phyloP scores from a whole-genome alignment of 257 asterid species.

The Nemophila menziesii region DNA sequence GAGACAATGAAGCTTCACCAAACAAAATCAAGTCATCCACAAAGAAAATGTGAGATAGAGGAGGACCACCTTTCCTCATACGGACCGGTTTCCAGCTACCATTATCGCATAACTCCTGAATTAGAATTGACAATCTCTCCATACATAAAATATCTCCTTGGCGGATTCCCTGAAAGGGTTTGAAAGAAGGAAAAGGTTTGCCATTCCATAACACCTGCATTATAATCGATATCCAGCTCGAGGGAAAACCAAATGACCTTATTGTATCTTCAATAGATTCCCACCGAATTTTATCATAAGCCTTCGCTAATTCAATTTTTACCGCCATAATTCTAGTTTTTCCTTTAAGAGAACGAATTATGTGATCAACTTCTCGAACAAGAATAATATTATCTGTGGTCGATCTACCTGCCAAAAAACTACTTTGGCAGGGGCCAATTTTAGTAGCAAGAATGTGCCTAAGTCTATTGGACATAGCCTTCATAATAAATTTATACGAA shows the following conservation, averaged over 20 bases:
- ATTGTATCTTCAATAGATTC: background rate
- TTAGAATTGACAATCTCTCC: background rate
- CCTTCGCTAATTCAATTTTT: background rate
- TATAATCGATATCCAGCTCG: background rate
- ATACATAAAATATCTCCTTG: background rate
- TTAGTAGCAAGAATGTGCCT: background rate
- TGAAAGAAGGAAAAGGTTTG: background rate
- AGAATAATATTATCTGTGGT: background rate
- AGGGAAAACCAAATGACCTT: background rate
- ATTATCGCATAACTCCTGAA: background rate
- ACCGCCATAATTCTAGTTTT: background rate
- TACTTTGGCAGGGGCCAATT: background rate
- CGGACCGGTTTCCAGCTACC: background rate
- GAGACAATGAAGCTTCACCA: no score
- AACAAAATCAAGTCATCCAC: no score
- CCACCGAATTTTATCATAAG: background rate
- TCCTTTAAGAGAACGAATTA: background rate
- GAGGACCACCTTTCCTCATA: background rate
- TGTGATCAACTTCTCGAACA: background rate
- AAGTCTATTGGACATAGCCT: background rate
- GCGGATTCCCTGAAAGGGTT: background rate
- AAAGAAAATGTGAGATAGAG: no score
- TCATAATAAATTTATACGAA: background rate
- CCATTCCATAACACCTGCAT: constrained; percentile 1
- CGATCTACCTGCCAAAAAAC: background rate